Evolutionary conservation across 2,329 filamentous ascomycete genomes (phyloP), one percentile per base, ranked within the genome.

Genomic region (Alternaria viburni): DNA sequence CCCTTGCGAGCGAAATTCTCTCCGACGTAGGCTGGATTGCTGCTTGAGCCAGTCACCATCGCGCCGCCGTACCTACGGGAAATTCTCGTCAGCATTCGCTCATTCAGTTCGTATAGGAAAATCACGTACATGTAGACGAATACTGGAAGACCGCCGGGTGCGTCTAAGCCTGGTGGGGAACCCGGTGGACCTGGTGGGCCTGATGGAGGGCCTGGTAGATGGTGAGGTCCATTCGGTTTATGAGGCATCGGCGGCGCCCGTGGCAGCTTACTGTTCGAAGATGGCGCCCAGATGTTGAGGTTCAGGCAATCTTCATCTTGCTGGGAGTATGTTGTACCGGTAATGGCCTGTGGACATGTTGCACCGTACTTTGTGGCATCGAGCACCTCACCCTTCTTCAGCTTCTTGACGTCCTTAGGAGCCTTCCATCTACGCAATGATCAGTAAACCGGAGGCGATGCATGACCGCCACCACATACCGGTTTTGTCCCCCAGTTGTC

Each of bases 21-120:
- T 64, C 82, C 82, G 67, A 79, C 80, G 59, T 81, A 67, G 17
- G 78, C 77, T 19, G 81, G 77, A 65, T 82, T 82, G 72, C 79
- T 83, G 71, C 67, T 73, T 19, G 71, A 73, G 8, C 80, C 80
- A 7, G 79, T 81, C 1, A 36, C 80, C 79, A 81, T 81, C 7
- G 79, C 79, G 41, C 78, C 81, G 3, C 81, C 81, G 28, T 83
- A 41, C 36, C 32, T 3, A 3, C 21, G 21, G 21, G 21, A 4
- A n/a, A n/a, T n/a, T n/a, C n/a, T 21, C 4, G 21, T 51, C 17
- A 51, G 49, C 4, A 32, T 17, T 1, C 6, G 28, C 32, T 13
- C 13, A 32, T 12, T 10, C 28, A 36, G 28, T 36, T 36, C 13
- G 49, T 51, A 36, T 8, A 36, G 1, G 17, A 1, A 15, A 1